These are phyloP conservation scores for Talaromyces islandicus DNA, from an alignment of 2,329 filamentous ascomycete species.

Conservation along the genomic window DNA sequence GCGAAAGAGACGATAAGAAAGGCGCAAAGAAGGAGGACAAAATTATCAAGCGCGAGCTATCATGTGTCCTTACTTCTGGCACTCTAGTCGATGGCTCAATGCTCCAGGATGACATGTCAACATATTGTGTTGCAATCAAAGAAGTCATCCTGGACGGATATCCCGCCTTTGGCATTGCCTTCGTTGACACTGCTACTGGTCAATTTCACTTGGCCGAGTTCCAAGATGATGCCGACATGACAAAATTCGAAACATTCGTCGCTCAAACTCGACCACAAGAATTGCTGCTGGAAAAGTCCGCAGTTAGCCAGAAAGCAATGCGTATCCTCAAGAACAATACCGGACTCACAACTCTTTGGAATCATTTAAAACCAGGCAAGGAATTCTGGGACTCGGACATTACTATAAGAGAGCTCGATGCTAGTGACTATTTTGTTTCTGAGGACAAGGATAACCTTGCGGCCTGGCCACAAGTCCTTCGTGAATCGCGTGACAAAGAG, in stretches of 20 bases:
- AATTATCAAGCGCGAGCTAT: slow-evolving; percentile 83
- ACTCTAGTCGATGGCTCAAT: slow-evolving; percentile 94
- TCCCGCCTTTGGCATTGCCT: slow-evolving; percentile 84
- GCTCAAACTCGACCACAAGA: slow-evolving; percentile 88
- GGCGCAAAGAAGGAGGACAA: slow-evolving; percentile 74
- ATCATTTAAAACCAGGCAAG: slow-evolving; percentile 74
- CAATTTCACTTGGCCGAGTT: slow-evolving; percentile 94
- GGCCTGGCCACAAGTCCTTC: slow-evolving; percentile 72
- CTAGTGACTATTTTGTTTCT: slow-evolving; percentile 69
- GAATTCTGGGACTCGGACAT: slow-evolving; percentile 90
- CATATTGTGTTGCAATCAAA: slow-evolving; percentile 93
- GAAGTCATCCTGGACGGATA: slow-evolving; percentile 63
- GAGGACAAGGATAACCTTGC: slow-evolving; percentile 53
- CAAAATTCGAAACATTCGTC: slow-evolving; percentile 94
- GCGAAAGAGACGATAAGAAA: slow-evolving; percentile 66
- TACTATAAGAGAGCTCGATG: slow-evolving; percentile 73
- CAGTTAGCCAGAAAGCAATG: slow-evolving; percentile 77
- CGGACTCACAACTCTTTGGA: slow-evolving; percentile 88
- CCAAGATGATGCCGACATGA: slow-evolving; percentile 84
- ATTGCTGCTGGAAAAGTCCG: slow-evolving; percentile 80
- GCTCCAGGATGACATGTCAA: slow-evolving; percentile 97
- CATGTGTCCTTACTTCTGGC: slow-evolving; percentile 83
- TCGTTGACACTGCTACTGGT: slow-evolving; percentile 91
- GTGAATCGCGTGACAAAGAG: slow-evolving; percentile 69
- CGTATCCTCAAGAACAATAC: slow-evolving; percentile 97